These are phyloP conservation scores for Hamigera avellanea DNA, from an alignment of 495 filamentous ascomycete species.

Conservation along the genomic window DNA sequence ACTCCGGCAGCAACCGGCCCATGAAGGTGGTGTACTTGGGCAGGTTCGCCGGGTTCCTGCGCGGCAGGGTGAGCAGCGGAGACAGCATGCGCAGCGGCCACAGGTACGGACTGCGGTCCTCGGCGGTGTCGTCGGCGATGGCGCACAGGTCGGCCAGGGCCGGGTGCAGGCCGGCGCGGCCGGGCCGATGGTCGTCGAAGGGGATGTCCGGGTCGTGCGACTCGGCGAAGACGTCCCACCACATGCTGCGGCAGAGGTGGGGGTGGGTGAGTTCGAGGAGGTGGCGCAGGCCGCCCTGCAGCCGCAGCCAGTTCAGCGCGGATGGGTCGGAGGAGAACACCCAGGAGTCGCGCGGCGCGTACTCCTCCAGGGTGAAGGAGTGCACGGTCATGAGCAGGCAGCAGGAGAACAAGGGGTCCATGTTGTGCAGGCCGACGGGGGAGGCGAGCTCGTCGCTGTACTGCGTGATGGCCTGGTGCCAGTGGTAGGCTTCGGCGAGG, in stretches of 20 bases:
- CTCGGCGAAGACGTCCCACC: slow-evolving; percentile 23
- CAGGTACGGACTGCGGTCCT: slow-evolving; percentile 27
- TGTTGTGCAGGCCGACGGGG: slow-evolving; percentile 22
- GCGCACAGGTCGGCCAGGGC: slow-evolving; percentile 27
- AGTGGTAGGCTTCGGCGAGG: slow-evolving; percentile 31
- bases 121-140: slow-evolving; percentile 23
- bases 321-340: slow-evolving; percentile 24
- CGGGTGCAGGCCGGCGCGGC: slow-evolving; percentile 22
- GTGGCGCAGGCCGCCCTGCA: slow-evolving; percentile 30
- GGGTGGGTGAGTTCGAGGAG: slow-evolving; percentile 19
- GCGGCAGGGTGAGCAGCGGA: slow-evolving; percentile 16
- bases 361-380: slow-evolving; percentile 23
- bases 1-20: slow-evolving; percentile 21
- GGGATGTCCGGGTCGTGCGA: slow-evolving; percentile 10
- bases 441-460: slow-evolving; percentile 21
- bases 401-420: slow-evolving; percentile 32
- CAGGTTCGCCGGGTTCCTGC: slow-evolving; percentile 7
- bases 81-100: slow-evolving; percentile 26
- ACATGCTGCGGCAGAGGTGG: slow-evolving; percentile 28
- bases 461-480: slow-evolving; percentile 27
- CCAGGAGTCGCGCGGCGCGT: slow-evolving; percentile 29
- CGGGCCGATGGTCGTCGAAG: slow-evolving; percentile 20
- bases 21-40: slow-evolving; percentile 21
- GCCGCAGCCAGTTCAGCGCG: slow-evolving; percentile 29
- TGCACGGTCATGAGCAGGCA: slow-evolving; percentile 30